A percentile compares a stretch with the other conserved stretches of the same genome.
Evolutionary conservation across 2,329 filamentous ascomycete genomes (phyloP).

Genomic region (Penicillium sp.): DNA sequence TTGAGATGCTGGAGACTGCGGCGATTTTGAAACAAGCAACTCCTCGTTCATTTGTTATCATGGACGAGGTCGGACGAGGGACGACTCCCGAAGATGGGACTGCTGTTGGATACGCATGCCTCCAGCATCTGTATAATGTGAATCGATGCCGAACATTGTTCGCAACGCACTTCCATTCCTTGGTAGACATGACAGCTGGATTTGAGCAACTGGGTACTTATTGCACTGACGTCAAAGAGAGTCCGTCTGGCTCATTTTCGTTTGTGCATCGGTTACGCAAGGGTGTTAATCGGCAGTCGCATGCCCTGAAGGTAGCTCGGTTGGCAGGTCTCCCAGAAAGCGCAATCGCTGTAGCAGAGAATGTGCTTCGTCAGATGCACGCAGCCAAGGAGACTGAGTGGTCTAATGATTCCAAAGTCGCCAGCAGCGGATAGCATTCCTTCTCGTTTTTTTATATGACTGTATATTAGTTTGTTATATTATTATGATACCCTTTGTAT

Average conservation of each 20-base stretch:
- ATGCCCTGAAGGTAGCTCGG: constrained; percentile 90
- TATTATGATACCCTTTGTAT: constrained; percentile 12
- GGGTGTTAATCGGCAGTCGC: constrained; percentile 81
- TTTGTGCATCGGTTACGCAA: constrained; percentile 79
- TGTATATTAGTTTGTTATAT: constrained; percentile 9
- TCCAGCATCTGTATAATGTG: constrained; percentile 75
- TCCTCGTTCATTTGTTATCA: constrained; percentile 82
- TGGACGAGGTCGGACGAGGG: constrained; percentile 95
- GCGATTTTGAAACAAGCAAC: constrained; percentile 84
- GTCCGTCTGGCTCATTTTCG: constrained; percentile 64
- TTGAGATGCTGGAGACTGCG: constrained; percentile 97
- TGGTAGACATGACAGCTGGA: constrained; percentile 70
- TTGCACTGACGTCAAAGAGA: constrained; percentile 85
- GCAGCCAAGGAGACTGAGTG: background rate
- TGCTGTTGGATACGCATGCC: constrained; percentile 82
- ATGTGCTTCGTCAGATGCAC: constrained; percentile 47
- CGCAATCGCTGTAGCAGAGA: constrained; percentile 64
- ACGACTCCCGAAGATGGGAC: constrained; percentile 90
- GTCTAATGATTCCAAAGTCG: background rate
- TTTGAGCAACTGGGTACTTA: constrained; percentile 65
- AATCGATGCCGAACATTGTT: constrained; percentile 82
- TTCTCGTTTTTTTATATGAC: background rate
- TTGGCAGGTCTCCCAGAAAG: constrained; percentile 75
- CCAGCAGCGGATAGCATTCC: background rate
- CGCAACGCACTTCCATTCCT: constrained; percentile 86